Conservation (phyloP, 2,329 filamentous ascomycete genomes). For the Verticillium alfalfae region DNA sequence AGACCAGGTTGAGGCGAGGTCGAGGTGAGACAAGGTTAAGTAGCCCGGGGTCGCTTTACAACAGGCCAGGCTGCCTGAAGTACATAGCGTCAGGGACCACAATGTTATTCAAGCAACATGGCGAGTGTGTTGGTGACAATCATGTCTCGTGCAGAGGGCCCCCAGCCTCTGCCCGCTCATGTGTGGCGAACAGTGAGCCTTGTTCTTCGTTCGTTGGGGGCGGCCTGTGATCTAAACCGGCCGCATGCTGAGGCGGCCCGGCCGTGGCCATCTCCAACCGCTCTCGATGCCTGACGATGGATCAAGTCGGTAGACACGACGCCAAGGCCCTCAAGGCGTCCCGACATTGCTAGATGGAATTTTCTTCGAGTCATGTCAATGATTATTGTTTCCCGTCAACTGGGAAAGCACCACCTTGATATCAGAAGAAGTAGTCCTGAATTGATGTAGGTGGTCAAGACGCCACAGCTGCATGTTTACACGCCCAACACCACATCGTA, state of each 20-base stretch:
- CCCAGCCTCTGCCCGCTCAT: neutral
- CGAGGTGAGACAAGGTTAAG: no score
- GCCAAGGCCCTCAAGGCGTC: neutral
- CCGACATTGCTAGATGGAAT: neutral
- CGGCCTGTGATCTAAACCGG: constrained; percentile 18
- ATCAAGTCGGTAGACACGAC: neutral
- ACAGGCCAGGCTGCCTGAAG: no score
- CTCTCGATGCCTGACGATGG: constrained; percentile 1
- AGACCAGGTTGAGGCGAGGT: neutral
- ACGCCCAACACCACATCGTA: no score
- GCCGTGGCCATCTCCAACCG: neutral
- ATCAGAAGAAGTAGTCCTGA: no score
- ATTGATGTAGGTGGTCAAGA: no score
- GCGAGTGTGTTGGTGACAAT: neutral
- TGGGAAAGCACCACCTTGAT: no score
- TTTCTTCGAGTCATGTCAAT: neutral
- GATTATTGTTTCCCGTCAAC: no score
- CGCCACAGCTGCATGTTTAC: no score
- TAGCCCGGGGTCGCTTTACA: no score
- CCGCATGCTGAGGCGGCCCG: constrained; percentile 16
- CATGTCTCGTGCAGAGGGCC: neutral
- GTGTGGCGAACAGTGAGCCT: neutral
- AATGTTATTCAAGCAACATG: no score
- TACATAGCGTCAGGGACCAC: no score
- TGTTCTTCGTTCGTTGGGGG: neutral